Evolutionary conservation across 768 basidiomycete genomes (phyloP).

Genomic region (Tremella fuciformis): DNA sequence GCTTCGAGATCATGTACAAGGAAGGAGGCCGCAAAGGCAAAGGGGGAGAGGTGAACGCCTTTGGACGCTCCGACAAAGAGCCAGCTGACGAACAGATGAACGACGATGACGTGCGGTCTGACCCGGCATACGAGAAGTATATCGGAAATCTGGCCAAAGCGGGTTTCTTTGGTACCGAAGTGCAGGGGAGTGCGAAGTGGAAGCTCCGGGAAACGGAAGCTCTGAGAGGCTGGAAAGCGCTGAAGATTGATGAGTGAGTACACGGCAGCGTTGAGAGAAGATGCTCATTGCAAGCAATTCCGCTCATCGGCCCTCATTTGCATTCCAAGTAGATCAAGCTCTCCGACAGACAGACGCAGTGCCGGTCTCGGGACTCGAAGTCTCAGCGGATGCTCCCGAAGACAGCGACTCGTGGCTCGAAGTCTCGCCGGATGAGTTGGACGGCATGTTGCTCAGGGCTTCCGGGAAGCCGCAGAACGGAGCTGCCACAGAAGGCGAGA

Average conservation of each 20-base stretch:
- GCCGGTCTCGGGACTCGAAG: slow-evolving; percentile 35
- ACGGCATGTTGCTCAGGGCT: slow-evolving; percentile 60
- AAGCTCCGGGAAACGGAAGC: slow-evolving; percentile 70
- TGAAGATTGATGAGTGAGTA: slow-evolving; percentile 67
- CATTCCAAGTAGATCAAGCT: slow-evolving; percentile 66
- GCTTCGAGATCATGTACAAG: slow-evolving; percentile 94
- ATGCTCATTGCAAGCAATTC: slow-evolving; percentile 53
- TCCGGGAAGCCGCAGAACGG: slow-evolving; percentile 56
- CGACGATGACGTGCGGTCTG: slow-evolving; percentile 9
- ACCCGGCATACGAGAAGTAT: slow-evolving; percentile 57
- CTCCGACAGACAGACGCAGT: slow-evolving; percentile 55
- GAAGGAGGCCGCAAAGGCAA: slow-evolving; percentile 59
- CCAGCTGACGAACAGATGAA: background rate
- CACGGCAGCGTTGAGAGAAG: background rate
- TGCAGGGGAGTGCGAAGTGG: slow-evolving; percentile 76
- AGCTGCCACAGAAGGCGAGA: slow-evolving; percentile 12
- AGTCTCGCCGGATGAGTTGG: slow-evolving; percentile 70
- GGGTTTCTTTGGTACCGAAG: slow-evolving; percentile 75
- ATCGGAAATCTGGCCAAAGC: slow-evolving; percentile 63
- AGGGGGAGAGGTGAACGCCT: slow-evolving; percentile 46
- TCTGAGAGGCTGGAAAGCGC: slow-evolving; percentile 62
- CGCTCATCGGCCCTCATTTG: slow-evolving; percentile 70
- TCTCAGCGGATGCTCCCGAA: slow-evolving; percentile 54
- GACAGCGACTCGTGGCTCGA: slow-evolving; percentile 84
- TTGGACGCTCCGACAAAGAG: slow-evolving; percentile 34